Evolutionary conservation across 345 rosid genomes (phyloP), one percentile per base, ranked within the genome.

Genomic region (Camelina hispida): DNA sequence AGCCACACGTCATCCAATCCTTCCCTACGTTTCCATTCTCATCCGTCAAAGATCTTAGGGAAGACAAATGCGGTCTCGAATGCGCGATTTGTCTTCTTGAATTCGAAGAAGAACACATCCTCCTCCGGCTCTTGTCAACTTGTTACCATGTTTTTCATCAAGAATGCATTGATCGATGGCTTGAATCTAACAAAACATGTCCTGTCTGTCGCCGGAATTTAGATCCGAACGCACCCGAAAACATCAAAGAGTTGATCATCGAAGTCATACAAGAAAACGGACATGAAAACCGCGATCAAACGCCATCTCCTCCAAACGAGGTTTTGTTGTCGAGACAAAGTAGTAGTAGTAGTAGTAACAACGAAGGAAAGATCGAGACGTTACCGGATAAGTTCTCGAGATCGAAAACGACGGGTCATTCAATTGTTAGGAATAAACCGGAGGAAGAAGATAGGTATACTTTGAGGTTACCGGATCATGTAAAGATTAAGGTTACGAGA

Each of bases 81-180:
- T 89, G 98, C 61, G 91, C 96, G 3, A 88, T 93, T 43, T 93
- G 97, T 78, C 80, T 93, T 75, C 81, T 79, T 1, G 96, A 93
- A 68, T 91, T 93, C 62, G 77, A 76, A 30, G 87, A 86, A 44
- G 87, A 88, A 0, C 87, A 88, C 66, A 16, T 84, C 13, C 87
- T 93, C 3, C 75, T 76, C 1, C 85, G 96, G 5, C 87, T 91
- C 10, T 44, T 93, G 28, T 88, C 87, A 3, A 83, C 79, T 22
- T 93, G 97, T 79, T 87, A 80, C 83, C 97, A 93, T 81, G 91
- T 89, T 23, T 91, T 88, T 50, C 98, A 91, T 66, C 86, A 81
- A 81, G 96, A 88, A 63, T 93, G 98, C 55, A 86, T 93, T 11
- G 98, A 93, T 56, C 83, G 80, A 1, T 93, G 98, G 98, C 90